Percentiles rank a stretch among this genome's conserved stretches.
Evolutionary conservation across 2,329 filamentous ascomycete genomes (phyloP).

Genomic region (Chaetomium strumarium): DNA sequence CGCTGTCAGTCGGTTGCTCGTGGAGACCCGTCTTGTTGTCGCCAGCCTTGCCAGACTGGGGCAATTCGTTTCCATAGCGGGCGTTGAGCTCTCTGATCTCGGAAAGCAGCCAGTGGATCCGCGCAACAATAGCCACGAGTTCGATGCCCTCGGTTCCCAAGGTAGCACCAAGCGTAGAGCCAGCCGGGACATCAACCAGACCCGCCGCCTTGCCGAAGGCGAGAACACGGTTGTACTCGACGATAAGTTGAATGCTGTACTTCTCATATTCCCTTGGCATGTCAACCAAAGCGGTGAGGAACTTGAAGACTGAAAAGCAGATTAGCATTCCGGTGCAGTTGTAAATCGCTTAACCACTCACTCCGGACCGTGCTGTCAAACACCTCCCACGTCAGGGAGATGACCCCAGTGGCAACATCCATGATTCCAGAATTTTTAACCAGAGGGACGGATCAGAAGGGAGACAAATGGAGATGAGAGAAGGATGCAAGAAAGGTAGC

Average conservation of each 20-base stretch:
- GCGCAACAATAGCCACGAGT: conserved; percentile 21
- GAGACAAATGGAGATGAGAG: neutral
- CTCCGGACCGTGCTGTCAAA: conserved; percentile 24
- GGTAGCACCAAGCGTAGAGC: conserved; percentile 17
- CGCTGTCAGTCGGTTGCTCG: conserved; percentile 15
- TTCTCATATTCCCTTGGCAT: conserved; percentile 25
- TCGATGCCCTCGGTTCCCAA: conserved; percentile 23
- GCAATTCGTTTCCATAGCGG: conserved; percentile 24
- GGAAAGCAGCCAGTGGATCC: conserved; percentile 24
- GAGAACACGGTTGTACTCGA: conserved; percentile 26
- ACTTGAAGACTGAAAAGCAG: conserved; percentile 24
- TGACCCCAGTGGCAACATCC: conserved; percentile 19
- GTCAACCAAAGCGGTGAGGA: conserved; percentile 24
- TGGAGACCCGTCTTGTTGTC: neutral
- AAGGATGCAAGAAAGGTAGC: too few species aligned
- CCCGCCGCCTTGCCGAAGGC: conserved; percentile 26
- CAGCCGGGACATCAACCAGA: conserved; percentile 22
- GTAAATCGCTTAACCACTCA: conserved; percentile 1
- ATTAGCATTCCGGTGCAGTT: neutral
- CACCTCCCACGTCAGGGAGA: conserved; percentile 24
- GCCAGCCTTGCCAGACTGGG: neutral
- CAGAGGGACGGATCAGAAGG: neutral
- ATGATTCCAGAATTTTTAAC: conserved; percentile 1
- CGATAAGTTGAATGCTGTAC: conserved; percentile 25
- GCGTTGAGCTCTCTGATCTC: conserved; percentile 25